These are phyloP conservation scores for Cardamine chenopodiifolia DNA, from an alignment of 345 rosid species.

Conservation along the genomic window DNA sequence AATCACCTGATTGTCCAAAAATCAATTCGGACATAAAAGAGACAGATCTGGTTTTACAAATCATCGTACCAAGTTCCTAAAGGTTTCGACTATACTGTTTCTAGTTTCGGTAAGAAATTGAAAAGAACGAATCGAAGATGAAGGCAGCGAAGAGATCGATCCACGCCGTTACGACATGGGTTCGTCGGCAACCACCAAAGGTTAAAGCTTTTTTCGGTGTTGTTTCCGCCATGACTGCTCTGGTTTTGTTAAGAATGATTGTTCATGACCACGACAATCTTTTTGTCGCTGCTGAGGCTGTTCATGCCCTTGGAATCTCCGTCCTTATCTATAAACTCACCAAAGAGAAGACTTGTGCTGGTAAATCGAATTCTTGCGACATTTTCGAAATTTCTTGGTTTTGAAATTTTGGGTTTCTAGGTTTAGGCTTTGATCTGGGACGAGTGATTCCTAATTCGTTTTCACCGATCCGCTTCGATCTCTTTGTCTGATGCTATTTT, in stretches of 20 bases:
- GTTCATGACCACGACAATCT: slow-evolving; percentile 92
- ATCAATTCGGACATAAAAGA: not conserved
- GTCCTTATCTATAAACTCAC: slow-evolving; percentile 89
- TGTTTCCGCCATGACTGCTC: slow-evolving; percentile 66
- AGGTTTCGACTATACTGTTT: slow-evolving; percentile 25
- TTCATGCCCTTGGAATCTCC: slow-evolving; percentile 79
- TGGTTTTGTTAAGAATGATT: slow-evolving; percentile 69
- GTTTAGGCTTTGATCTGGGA: not conserved
- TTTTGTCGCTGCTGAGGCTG: slow-evolving; percentile 88
- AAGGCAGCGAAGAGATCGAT: slow-evolving; percentile 64
- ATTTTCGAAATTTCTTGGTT: not conserved
- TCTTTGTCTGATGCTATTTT: not conserved
- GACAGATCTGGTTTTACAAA: slow-evolving; percentile 30
- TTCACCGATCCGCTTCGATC: not conserved
- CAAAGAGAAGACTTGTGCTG: slow-evolving; percentile 92
- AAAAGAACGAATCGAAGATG: slow-evolving; percentile 42
- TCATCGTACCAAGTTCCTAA: slow-evolving; percentile 17
- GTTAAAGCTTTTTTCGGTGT: slow-evolving; percentile 71
- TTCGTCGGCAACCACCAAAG: slow-evolving; percentile 87
- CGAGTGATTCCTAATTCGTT: not conserved
- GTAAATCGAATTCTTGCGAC: slow-evolving; percentile 34
- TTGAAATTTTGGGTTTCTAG: not conserved
- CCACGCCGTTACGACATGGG: slow-evolving; percentile 71
- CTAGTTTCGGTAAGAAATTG: not conserved
- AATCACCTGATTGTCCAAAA: not conserved